Conservation (phyloP, 164 flowering plant species). For the Annona squamosa region DNA sequence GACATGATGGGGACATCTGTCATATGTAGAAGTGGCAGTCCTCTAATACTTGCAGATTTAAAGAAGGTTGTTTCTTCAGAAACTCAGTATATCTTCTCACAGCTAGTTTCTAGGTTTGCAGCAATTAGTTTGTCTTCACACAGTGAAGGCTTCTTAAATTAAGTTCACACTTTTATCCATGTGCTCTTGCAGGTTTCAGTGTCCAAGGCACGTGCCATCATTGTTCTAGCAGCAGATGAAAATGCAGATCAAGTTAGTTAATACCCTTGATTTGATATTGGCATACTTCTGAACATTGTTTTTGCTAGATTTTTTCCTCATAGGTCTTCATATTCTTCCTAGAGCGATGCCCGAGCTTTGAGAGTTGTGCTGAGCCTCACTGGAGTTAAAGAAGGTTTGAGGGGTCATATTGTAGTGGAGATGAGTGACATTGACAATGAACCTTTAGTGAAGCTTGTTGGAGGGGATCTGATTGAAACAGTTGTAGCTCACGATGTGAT, state of each 20-base stretch:
- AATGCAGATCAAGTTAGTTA: conserved; percentile 81
- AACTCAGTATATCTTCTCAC: not conserved
- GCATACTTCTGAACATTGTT: not conserved
- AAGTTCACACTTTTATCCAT: not conserved
- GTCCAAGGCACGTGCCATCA: conserved; percentile 87
- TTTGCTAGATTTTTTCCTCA: conserved; percentile 1
- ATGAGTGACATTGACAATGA: conserved; percentile 96
- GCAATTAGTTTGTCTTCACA: not conserved
- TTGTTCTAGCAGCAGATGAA: conserved; percentile 88
- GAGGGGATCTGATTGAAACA: conserved; percentile 85
- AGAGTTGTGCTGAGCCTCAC: conserved; percentile 90
- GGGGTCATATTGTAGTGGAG: conserved; percentile 92
- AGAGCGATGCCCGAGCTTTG: conserved; percentile 98
- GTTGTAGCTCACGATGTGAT: conserved; percentile 99
- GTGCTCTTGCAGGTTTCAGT: conserved; percentile 63
- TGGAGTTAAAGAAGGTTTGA: conserved; percentile 89
- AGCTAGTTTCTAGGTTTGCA: not conserved
- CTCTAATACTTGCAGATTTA: conserved; percentile 85
- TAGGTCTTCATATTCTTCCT: conserved; percentile 6
- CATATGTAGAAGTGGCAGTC: conserved; percentile 95
- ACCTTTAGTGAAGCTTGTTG: conserved; percentile 94
- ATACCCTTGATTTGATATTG: not conserved
- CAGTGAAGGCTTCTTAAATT: not conserved
- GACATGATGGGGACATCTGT: conserved; percentile 91
- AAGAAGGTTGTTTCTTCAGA: conserved; percentile 50